These are phyloP conservation scores for Colletotrichum tabaci DNA, from an alignment of 2,329 filamentous ascomycete genomes.

Conservation along the genomic window DNA sequence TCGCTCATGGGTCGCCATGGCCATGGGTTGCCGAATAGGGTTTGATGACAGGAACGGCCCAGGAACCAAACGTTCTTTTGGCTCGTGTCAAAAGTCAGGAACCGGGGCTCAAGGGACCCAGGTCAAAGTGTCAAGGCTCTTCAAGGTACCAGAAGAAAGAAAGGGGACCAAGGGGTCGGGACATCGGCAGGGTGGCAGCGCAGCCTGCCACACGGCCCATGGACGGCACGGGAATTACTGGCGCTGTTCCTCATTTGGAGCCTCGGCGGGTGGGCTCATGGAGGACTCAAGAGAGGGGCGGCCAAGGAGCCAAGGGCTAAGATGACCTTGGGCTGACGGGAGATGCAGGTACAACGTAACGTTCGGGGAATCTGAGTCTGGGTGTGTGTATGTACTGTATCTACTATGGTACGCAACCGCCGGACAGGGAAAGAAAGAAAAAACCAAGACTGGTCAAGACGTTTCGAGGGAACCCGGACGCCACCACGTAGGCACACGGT, in stretches of 20 bases:
- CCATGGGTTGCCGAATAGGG: slow-evolving; percentile 19
- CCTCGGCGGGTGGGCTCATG: background rate
- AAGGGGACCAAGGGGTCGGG: slow-evolving; percentile 18
- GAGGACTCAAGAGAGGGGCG: slow-evolving; percentile 12
- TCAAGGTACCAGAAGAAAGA: background rate
- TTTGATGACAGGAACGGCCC: slow-evolving; percentile 37
- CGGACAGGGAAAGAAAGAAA: background rate
- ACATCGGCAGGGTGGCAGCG: slow-evolving; percentile 1
- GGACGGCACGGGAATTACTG: slow-evolving; percentile 18
- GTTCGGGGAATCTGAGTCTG: slow-evolving; percentile 13
- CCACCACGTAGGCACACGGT: slow-evolving; percentile 10
- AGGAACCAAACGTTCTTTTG: slow-evolving; percentile 40
- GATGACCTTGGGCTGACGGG: slow-evolving; percentile 28
- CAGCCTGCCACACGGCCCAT: background rate
- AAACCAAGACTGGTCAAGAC: slow-evolving; percentile 2
- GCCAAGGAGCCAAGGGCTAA: slow-evolving; percentile 11
- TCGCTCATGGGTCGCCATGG: slow-evolving; percentile 34
- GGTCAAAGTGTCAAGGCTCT: background rate
- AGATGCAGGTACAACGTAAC: slow-evolving; percentile 36
- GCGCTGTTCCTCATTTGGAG: slow-evolving; percentile 2
- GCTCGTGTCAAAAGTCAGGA: background rate
- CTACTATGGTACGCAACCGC: background rate
- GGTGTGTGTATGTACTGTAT: no score
- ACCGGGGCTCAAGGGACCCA: no score
- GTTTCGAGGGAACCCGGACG: slow-evolving; percentile 9